Base-by-base conservation (phyloP, 345 rosid species). In the Citrus sp. region DNA sequence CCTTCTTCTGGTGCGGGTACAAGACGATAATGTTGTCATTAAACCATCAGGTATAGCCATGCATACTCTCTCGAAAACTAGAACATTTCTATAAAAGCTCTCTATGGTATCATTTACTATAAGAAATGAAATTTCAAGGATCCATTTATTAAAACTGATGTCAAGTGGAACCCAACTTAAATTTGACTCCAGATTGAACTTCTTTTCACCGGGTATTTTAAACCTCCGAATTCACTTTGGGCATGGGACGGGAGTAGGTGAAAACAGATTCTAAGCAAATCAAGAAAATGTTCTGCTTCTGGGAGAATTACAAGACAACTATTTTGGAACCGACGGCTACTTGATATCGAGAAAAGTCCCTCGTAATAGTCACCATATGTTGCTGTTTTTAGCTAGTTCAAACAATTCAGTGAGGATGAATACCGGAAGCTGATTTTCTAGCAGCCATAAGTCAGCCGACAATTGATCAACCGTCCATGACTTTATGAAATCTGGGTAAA, bases 351-450 rank as follows among this genome's bases (percentile, higher is more conserved):
- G 49, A 35, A 2, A 34, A 5, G 37, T 34, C 37, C 37, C 37
- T 0, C 37, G 37, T 34, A 34, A 34, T 6, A 1, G n/a, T 1
- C 22, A 8, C 4, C 35, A 1, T 35, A 60, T 3, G 22, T 38
- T n/a, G 19, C 19, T 16, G 49, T n/a, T 9, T 9, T 74, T 42
- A 4, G 69, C 32, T 12, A 56, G 56, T 3, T 21, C 2, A 0
- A 59, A 79, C 42, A 83, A 6, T 19, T 73, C 82, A 56, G 73
- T 25, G 9, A 80, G 46, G 25, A 81, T 65, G 6, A 85, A 85
- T 49, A 76, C 28, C 0, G 83, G 83, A 56, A 81, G 14, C 30
- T 85, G 86, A 77, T 85, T 85, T 59, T 83, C 86, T 16, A 83
- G 75, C 49, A 76, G 61, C n/a, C 60, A 35, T 28, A 83, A 9